phyloP scores from a whole-genome alignment of 495 filamentous ascomycete species.

The Pyrenopolyporus hunteri region DNA sequence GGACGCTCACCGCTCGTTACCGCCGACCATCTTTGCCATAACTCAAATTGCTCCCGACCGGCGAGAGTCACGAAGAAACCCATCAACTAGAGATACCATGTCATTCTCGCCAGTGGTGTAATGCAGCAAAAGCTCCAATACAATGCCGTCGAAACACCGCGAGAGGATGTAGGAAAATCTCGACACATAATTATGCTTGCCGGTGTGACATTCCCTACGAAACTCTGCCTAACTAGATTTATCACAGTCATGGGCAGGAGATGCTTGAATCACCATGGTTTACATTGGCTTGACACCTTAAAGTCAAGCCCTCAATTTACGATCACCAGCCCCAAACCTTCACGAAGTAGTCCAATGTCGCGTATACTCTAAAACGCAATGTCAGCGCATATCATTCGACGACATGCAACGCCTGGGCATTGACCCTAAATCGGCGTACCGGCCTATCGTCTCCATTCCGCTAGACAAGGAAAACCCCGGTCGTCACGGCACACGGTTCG shows the following conservation, averaged over 20 bases:
- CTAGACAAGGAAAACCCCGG: constrained; percentile 20
- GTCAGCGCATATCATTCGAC: constrained; percentile 25
- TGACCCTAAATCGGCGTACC: constrained; percentile 13
- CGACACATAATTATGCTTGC: too few species aligned
- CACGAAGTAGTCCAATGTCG: neutral
- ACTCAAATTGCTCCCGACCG: neutral
- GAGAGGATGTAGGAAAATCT: too few species aligned
- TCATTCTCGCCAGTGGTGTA: constrained; percentile 7
- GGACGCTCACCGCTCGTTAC: constrained; percentile 13
- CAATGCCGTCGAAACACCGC: neutral
- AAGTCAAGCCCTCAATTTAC: neutral
- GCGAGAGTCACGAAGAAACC: neutral
- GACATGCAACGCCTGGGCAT: constrained; percentile 8
- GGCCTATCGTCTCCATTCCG: constrained; percentile 17
- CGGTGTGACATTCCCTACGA: too few species aligned
- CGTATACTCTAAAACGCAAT: neutral
- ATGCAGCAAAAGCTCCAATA: constrained; percentile 6
- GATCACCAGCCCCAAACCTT: neutral
- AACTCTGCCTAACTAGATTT: too few species aligned
- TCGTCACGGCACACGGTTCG: constrained; percentile 28
- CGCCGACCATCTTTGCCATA: neutral
- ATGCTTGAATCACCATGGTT: too few species aligned
- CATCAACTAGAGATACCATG: neutral
- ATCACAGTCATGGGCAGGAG: too few species aligned
- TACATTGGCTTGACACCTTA: too few species aligned